Evolutionary conservation across 352 stramenopile genomes (phyloP).

Genomic region (Pythium myriotylum): DNA sequence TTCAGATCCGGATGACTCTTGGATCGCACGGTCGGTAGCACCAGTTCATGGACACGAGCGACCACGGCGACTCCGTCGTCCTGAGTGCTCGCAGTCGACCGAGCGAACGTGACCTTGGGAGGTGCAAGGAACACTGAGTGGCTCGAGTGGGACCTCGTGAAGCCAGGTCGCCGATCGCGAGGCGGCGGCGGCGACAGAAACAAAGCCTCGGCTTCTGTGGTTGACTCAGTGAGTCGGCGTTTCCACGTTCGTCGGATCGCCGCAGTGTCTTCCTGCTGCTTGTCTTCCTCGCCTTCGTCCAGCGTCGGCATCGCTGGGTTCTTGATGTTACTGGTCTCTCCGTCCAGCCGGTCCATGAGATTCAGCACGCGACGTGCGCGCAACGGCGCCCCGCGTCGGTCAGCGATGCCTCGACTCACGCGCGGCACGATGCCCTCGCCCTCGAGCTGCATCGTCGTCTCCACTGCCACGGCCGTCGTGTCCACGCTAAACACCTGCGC

Average conservation of each 20-base stretch:
- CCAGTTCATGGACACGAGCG: constrained; percentile 19
- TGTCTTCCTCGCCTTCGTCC: not conserved
- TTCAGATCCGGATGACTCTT: constrained; percentile 60
- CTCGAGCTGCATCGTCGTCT: constrained; percentile 19
- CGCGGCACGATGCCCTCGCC: constrained; percentile 9
- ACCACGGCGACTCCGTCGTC: not conserved
- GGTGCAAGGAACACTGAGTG: constrained; percentile 28
- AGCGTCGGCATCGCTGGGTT: not conserved
- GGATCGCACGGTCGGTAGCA: constrained; percentile 58
- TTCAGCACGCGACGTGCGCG: constrained; percentile 17
- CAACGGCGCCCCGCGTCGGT: not conserved
- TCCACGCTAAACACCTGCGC: constrained; percentile 12
- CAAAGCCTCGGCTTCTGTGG: not conserved
- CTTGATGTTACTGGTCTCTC: not conserved
- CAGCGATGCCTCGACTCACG: not conserved
- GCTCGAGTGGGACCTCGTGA: constrained; percentile 30
- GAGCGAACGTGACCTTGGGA: constrained; percentile 15
- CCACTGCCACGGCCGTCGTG: not conserved
- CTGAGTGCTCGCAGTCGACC: constrained; percentile 1
- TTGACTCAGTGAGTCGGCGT: constrained; percentile 1
- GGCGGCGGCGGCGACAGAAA: not conserved
- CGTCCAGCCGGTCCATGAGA: constrained; percentile 14
- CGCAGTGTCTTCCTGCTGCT: constrained; percentile 4
- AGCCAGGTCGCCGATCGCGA: constrained; percentile 4
- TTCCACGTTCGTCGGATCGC: constrained; percentile 40